Conservation (phyloP, 2,329 filamentous ascomycete species). For the Neofusicoccum parvum region DNA sequence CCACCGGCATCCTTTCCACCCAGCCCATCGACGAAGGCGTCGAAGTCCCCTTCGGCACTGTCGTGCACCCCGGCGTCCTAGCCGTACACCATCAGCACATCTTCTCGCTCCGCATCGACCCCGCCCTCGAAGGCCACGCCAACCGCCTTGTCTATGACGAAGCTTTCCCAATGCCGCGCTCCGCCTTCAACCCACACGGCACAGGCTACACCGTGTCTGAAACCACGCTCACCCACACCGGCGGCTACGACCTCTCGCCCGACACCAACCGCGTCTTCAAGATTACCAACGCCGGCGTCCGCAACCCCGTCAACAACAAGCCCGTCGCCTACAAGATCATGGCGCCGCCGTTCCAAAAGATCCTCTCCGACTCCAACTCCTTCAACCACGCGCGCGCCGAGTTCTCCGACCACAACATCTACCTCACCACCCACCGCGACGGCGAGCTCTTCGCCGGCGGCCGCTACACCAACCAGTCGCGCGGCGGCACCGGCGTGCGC, state of each 20-base stretch:
- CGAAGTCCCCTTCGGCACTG: constrained; percentile 67
- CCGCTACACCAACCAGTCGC: constrained; percentile 62
- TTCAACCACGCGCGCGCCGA: constrained; percentile 61
- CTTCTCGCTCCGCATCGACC: constrained; percentile 59
- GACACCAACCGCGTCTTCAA: constrained; percentile 51
- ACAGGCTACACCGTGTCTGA: constrained; percentile 52
- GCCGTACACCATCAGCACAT: constrained; percentile 76
- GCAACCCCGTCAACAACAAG: constrained; percentile 51
- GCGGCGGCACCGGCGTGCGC: constrained; percentile 52
- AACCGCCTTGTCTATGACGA: constrained; percentile 56
- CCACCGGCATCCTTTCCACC: constrained; percentile 69
- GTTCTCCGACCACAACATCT: constrained; percentile 61
- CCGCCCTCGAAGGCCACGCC: constrained; percentile 48
- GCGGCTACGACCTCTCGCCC: constrained; percentile 53
- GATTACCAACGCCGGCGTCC: constrained; percentile 48
- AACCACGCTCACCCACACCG: constrained; percentile 51
- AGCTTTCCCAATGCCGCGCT: constrained; percentile 61
- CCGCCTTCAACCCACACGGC: constrained; percentile 58
- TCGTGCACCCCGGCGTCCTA: constrained; percentile 70
- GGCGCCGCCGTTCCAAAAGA: constrained; percentile 53
- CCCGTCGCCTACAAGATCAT: constrained; percentile 55
- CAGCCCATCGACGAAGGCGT: constrained; percentile 67
- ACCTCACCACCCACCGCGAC: constrained; percentile 60
- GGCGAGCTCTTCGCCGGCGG: constrained; percentile 63
- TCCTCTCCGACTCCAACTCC: constrained; percentile 55